phyloP scores from a whole-genome alignment of 2,329 filamentous ascomycete genomes.

The Penicillium sp. region DNA sequence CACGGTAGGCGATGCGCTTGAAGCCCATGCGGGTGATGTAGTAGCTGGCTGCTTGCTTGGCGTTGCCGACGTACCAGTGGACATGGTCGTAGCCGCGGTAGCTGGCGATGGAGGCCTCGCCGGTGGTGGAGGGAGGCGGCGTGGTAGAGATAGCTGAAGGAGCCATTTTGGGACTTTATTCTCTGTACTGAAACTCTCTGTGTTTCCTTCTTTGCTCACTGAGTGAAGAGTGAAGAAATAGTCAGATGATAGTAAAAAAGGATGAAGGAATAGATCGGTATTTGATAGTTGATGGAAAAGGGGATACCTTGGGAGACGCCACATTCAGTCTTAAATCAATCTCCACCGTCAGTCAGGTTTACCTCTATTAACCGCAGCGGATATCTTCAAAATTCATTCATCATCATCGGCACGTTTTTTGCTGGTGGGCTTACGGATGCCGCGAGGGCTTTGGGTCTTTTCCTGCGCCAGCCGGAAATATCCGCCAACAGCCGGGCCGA shows the following conservation, averaged over 20 bases:
- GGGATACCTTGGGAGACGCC: neutral
- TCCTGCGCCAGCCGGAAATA: conserved; percentile 30
- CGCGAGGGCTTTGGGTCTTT: conserved; percentile 9
- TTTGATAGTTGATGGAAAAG: neutral
- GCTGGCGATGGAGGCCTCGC: conserved; percentile 39
- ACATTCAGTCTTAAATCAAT: conserved; percentile 12
- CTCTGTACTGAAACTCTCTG: conserved; percentile 8
- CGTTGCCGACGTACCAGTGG: conserved; percentile 96
- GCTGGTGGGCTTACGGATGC: neutral
- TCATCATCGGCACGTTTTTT: conserved; percentile 13
- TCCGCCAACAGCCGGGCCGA: conserved; percentile 29
- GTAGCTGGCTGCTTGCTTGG: conserved; percentile 90
- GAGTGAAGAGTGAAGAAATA: neutral
- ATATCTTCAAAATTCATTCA: conserved; percentile 14
- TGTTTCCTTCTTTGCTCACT: neutral
- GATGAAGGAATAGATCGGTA: neutral
- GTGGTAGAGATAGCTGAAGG: conserved; percentile 39
- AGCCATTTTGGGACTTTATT: conserved; percentile 36
- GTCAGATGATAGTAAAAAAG: neutral
- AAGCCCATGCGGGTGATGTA: conserved; percentile 91
- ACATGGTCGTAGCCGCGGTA: conserved; percentile 89
- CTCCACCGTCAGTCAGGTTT: neutral
- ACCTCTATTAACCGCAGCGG: conserved; percentile 22
- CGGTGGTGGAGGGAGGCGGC: conserved; percentile 29
- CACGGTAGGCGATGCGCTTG: conserved; percentile 78